These are phyloP conservation scores for Dryas octopetala DNA, from an alignment of 306 rosid genomes.

Conservation along the genomic window DNA sequence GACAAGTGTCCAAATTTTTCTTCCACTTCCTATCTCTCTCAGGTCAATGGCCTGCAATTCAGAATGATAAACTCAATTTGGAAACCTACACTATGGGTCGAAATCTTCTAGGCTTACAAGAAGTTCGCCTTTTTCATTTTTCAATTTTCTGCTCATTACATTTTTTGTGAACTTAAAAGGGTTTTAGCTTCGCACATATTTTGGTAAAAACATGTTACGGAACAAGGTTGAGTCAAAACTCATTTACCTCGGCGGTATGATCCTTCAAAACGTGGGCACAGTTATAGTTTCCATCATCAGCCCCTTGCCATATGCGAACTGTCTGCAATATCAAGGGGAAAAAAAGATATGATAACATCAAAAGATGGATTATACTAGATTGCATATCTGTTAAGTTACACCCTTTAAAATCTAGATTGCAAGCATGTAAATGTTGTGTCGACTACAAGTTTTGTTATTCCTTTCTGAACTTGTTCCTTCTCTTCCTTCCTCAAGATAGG, in stretches of 20 bases:
- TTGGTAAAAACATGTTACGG: not conserved
- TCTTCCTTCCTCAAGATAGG: not conserved
- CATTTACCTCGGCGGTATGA: slow-evolving; percentile 82
- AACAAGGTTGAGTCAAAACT: not conserved
- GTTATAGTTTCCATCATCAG: slow-evolving; percentile 75
- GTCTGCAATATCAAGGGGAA: slow-evolving; percentile 54
- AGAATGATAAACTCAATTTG: not conserved
- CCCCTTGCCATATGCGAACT: slow-evolving; percentile 87
- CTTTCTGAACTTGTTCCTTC: not conserved
- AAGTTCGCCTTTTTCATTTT: not conserved
- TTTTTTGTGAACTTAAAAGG: not conserved
- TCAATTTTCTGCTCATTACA: not conserved
- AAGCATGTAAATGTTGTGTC: not conserved
- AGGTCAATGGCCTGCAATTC: not conserved
- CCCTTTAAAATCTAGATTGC: not conserved
- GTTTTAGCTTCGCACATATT: not conserved
- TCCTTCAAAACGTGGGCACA: slow-evolving; percentile 78
- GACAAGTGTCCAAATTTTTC: not conserved
- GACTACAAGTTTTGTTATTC: not conserved
- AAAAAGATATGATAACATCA: not conserved
- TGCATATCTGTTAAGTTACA: not conserved
- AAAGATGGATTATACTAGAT: not conserved
- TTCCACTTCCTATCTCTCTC: not conserved
- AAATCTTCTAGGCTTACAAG: not conserved
- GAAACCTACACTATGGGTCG: not conserved